phyloP scores from a whole-genome alignment of 1,284 basidiomycete species.

The Somion occarium region DNA sequence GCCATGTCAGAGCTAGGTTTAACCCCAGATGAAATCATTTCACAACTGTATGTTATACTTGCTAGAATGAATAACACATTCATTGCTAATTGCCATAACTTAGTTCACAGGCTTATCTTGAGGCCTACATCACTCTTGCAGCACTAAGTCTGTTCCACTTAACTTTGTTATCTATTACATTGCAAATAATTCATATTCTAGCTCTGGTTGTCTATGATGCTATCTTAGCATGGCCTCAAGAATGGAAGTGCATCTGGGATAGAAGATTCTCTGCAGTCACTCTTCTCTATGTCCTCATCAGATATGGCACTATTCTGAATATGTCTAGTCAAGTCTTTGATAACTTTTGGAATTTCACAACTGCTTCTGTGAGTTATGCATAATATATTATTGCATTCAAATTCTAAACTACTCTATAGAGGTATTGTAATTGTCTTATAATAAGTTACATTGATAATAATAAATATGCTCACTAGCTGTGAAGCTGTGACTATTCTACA shows the following conservation, averaged over 20 bases:
- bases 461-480: not conserved
- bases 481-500: not conserved
- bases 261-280: not conserved
- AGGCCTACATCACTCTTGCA: not conserved
- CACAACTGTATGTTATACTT: not conserved
- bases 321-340: not conserved
- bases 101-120: not conserved
- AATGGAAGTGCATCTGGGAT: not conserved
- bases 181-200: not conserved
- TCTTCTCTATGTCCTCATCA: not conserved
- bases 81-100: not conserved
- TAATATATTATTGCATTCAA: too few relatives aligned
- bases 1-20: not conserved
- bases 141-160: not conserved
- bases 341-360: not conserved
- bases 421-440: too few relatives aligned
- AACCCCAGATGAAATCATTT: not conserved
- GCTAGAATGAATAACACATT: not conserved
- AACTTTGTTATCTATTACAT: not conserved
- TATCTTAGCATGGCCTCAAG: not conserved
- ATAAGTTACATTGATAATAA: not conserved
- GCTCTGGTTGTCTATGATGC: not conserved
- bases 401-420: too few relatives aligned
- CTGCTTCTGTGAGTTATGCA: not conserved
- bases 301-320: not conserved